Evolutionary conservation across 2,329 filamentous ascomycete species (phyloP), one percentile per base, ranked within the genome.

Genomic region (Colletotrichum sp.): DNA sequence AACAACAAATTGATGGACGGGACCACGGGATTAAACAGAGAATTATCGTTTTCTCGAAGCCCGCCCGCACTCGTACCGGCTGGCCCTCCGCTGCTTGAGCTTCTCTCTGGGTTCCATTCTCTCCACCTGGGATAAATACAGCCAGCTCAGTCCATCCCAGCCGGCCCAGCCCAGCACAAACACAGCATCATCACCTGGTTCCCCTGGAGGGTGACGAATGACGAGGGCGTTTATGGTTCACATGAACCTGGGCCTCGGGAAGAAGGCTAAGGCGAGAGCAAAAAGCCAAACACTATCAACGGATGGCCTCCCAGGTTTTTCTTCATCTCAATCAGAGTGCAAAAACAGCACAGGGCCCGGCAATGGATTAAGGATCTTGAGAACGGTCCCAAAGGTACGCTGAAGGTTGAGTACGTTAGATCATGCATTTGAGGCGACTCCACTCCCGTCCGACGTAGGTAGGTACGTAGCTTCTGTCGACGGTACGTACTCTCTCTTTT

Each of bases 21-120:
- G 70, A 65, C 64, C 65, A 69, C 70, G 58, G 73, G 70, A 75
- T 69, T 69, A 61, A 69, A 55, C 70, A 69, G 74, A 74, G 65
- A 76, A 69, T 69, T 65, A 55, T 76, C 70, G 70, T 69, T 74
- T 74, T 76, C 74, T 74, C 70, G 70, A 69, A 76, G 70, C 43
- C 74, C 39, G 52, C 48, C 70, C 69, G 52, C 71, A 66, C 22
- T 22, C 48, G 16, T 36, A 15, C 61, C 27, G 18, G n/a, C 67
- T 34, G 58, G 58, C n/a, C 61, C 68, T 52, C 28, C n/a, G 28
- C 58, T 25, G n/a, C 18, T 65, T 65, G 43, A 52, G 43, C 43
- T 52, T 39, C 25, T 48, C 22, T 55, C 32, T 15, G 18, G 27
- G 30, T 39, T 28, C 73, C 39, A 67, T 32, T 36, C 60, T n/a